phyloP scores from a whole-genome alignment of 2,329 filamentous ascomycete species.

The Geoglossum cookeanum region DNA sequence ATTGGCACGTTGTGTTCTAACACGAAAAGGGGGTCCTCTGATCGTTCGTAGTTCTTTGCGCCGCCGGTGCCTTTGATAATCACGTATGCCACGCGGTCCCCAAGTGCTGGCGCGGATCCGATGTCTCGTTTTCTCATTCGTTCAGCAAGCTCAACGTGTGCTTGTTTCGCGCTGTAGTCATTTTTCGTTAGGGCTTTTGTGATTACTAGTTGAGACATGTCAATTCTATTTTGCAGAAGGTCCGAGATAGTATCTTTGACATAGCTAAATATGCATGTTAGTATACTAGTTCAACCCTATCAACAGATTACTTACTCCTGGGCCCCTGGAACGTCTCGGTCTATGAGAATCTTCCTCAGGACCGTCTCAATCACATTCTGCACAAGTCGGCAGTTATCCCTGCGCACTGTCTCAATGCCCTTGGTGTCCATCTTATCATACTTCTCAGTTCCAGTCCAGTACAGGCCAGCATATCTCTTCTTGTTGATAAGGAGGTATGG shows the following conservation, averaged over 20 bases:
- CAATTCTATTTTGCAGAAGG: constrained; percentile 87
- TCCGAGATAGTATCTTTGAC: constrained; percentile 94
- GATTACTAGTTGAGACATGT: constrained; percentile 98
- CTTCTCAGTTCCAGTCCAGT: constrained; percentile 87
- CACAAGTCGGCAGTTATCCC: constrained; percentile 90
- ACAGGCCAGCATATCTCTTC: constrained; percentile 95
- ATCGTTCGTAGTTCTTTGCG: constrained; percentile 90
- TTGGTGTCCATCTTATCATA: constrained; percentile 99
- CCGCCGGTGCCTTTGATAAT: constrained; percentile 84
- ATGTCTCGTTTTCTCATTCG: constrained; percentile 95
- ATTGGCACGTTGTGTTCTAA: constrained; percentile 96
- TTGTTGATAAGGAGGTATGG: constrained; percentile 99
- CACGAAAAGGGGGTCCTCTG: constrained; percentile 91
- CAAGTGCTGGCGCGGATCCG: constrained; percentile 77
- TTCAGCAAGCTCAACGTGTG: constrained; percentile 84
- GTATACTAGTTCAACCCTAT: constrained; percentile 11
- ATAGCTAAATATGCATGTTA: constrained; percentile 41
- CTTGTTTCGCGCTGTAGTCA: constrained; percentile 80
- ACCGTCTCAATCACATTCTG: constrained; percentile 97
- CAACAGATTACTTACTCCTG: constrained; percentile 52
- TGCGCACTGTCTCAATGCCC: constrained; percentile 91
- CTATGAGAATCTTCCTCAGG: constrained; percentile 84
- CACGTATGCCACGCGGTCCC: constrained; percentile 94
- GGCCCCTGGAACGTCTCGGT: constrained; percentile 73
- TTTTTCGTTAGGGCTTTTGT: constrained; percentile 89